phyloP scores from a whole-genome alignment of 805 yeast genomes.

The Kazachstania taianensis region DNA sequence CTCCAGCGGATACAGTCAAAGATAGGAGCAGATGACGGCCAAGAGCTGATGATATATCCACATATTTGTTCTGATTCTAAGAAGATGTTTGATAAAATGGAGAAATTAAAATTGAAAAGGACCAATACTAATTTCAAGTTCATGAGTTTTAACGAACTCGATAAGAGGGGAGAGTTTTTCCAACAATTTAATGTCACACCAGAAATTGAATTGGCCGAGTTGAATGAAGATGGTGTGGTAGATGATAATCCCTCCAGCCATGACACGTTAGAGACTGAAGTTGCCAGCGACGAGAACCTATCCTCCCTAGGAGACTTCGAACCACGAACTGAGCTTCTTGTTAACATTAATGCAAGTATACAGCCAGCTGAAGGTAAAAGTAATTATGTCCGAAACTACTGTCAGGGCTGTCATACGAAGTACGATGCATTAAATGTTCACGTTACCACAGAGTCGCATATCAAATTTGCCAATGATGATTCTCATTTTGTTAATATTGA shows the following conservation, averaged over 20 bases:
- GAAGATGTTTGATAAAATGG: not conserved
- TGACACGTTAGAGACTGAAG: conserved; percentile 3
- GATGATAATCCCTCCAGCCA: not conserved
- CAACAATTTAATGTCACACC: not conserved
- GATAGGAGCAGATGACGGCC: too few relatives aligned
- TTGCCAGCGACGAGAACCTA: conserved; percentile 2
- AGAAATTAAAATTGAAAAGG: conserved; percentile 5
- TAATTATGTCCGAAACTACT: conserved; percentile 33
- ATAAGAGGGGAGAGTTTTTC: not conserved
- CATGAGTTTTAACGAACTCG: conserved; percentile 8
- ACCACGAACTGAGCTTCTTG: conserved; percentile 1
- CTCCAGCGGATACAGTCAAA: too few relatives aligned
- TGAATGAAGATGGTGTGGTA: not conserved
- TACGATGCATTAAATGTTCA: conserved; percentile 74
- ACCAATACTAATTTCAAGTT: conserved; percentile 5
- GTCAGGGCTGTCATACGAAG: conserved; percentile 83
- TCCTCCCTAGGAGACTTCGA: conserved; percentile 2
- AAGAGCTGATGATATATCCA: too few relatives aligned
- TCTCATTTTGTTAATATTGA: conserved; percentile 69
- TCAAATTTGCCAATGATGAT: conserved; percentile 63
- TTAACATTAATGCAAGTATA: conserved; percentile 1
- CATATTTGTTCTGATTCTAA: conserved; percentile 4
- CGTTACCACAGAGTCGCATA: conserved; percentile 53
- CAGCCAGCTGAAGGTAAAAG: not conserved
- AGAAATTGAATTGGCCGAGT: not conserved